Base-by-base conservation (phyloP, 2,329 filamentous ascomycete genomes). In the Penicillium sp. region DNA sequence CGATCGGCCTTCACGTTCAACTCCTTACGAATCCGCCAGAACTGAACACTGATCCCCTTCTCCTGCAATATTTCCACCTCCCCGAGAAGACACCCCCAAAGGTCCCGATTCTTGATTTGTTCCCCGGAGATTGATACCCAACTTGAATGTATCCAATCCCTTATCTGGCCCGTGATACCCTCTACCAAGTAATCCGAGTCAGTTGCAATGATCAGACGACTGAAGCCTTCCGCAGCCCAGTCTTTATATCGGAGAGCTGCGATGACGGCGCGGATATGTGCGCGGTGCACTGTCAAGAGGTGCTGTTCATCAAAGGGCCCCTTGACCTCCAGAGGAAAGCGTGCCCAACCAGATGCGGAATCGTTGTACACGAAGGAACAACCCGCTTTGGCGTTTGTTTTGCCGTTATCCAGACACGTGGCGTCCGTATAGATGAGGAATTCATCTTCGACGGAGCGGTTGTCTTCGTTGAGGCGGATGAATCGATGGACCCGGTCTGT, bases 231-330 rank as follows among this genome's bases (percentile, higher is more conserved):
- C 5, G 64, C 69, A 0, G 16, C 23, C 81, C 81, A 84, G 59
- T 66, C 16, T 3, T 75, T 70, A 60, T 75, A 78, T 27, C 76
- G 71, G 34, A 85, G 72, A 2, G 78, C 83, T 3, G 75, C 79
- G 45, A 84, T 77, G 7, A 79, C 79, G 5, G 82, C 82, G 15
- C 82, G 82, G 7, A 86, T 76, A 65, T 84, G 80, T 3, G 83
- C 83, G 5, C 82, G 75, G 62, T 83, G 81, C 70, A 75, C 83
- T 21, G 75, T 83, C 58, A 79, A 77, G 8, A 61, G 46, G 39
- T 66, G 57, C 0, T 47, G 45, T 25, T 47, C 19, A 8, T 21
- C 31, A n/a, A 15, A 25, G 31, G 45, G 45, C 1, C 45, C 45
- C n/a, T 36, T 36, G 21, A 25, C 36, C 45, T 47, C 45, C 3